Evolutionary conservation across 768 basidiomycete species (phyloP).

Genomic region (Lentinus brumalis): DNA sequence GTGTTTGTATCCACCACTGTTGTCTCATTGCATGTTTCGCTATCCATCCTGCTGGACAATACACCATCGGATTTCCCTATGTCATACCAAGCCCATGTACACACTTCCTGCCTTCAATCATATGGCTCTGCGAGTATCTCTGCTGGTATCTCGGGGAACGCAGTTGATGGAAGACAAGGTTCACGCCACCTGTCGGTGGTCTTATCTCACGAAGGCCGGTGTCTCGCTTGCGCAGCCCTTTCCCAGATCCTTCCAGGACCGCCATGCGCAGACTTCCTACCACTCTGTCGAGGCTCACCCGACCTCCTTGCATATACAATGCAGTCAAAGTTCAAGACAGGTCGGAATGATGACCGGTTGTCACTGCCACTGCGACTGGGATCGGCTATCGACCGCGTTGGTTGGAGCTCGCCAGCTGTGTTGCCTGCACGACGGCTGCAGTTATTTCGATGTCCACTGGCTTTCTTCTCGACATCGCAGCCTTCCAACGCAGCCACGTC

Average conservation of each 20-base stretch:
- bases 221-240: not conserved
- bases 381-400: not conserved
- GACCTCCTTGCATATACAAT: too few relatives aligned
- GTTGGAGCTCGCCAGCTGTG: not conserved
- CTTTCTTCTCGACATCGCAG: not conserved
- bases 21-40: constrained; percentile 20
- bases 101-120: not conserved
- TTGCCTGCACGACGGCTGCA: not conserved
- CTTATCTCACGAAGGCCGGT: too few relatives aligned
- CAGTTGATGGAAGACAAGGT: not conserved
- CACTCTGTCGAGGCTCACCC: not conserved
- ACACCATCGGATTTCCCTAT: constrained; percentile 15
- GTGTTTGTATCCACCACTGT: constrained; percentile 14
- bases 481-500: not conserved
- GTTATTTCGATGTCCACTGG: not conserved
- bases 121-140: not conserved
- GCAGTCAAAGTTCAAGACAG: too few relatives aligned
- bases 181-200: too few relatives aligned
- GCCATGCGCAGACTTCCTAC: not conserved
- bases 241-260: not conserved
- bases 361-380: not conserved
- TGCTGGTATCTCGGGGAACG: not conserved
- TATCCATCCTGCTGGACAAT: constrained; percentile 19
- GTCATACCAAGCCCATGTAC: constrained; percentile 16
- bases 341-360: too few relatives aligned